Evolutionary conservation across 306 rosid genomes (phyloP).

Genomic region (Acacia crassicarpa): DNA sequence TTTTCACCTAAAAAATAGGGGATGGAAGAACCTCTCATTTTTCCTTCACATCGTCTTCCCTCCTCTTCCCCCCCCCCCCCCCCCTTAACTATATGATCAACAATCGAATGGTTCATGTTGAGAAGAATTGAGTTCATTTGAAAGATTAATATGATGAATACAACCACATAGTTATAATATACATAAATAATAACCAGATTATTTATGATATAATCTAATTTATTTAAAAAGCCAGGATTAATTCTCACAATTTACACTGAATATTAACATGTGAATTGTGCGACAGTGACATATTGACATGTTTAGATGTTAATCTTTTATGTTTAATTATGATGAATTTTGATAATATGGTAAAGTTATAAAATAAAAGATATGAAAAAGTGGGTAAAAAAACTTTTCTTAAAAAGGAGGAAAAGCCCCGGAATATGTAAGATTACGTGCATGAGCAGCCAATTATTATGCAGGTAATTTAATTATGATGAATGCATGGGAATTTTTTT

Average conservation of each 20-base stretch:
- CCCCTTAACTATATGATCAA: too few relatives aligned
- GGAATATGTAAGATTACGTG: constrained; percentile 32
- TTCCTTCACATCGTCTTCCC: too few relatives aligned
- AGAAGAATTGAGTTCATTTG: not conserved
- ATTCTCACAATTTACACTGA: not conserved
- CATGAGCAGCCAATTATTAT: constrained; percentile 43
- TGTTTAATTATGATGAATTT: not conserved
- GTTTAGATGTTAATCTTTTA: not conserved
- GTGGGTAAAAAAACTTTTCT: not conserved
- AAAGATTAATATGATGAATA: too few relatives aligned
- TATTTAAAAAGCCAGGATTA: not conserved
- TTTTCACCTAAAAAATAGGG: too few relatives aligned
- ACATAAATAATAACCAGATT: not conserved
- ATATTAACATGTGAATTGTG: not conserved
- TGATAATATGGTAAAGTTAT: not conserved
- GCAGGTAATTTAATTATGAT: not conserved
- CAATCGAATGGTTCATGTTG: too few relatives aligned
- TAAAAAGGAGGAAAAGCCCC: not conserved
- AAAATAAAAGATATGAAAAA: not conserved
- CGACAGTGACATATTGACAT: not conserved
- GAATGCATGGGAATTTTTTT: not conserved
- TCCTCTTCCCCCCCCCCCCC: too few relatives aligned
- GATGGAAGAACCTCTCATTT: too few relatives aligned
- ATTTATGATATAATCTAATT: not conserved
- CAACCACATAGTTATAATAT: not conserved